Evolutionary conservation across 2,329 filamentous ascomycete species (phyloP), one percentile per base, ranked within the genome.

Genomic region (Aspergillus sp.): DNA sequence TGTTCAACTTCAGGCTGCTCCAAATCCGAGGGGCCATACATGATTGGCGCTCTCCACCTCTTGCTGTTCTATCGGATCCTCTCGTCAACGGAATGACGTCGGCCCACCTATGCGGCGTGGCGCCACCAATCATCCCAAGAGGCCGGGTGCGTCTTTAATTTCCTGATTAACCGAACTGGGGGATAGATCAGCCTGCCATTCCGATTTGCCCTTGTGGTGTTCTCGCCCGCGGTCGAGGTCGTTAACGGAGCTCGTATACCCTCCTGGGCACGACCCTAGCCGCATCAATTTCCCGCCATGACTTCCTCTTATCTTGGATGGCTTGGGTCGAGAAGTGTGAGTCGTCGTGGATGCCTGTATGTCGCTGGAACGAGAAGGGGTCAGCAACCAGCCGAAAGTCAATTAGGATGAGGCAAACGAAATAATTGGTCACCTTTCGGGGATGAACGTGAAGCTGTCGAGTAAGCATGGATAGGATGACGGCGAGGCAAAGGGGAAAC

Each of bases 51-150:
- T 19, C n/a, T 48, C 45, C 15, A 19, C 14, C 45, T 21, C 9
- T 9, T 27, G 35, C 21, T 41, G 47, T 45, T 51, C 40, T 56
- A 46, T 39, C 25, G 14, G 12, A 46, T 37, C 44, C 37, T 19
- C 44, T 9, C 25, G 25, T 47, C 23, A 19, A 33, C 56, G 41
- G 46, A n/a, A 55, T 55, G 56, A 57, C 52, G 53, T 52, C 41
- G 21, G 3, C 31, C 49, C 31, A 49, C 37, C 27, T 27, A 27
- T 19, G 21, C 21, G 19, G 46, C 39, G 27, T 33, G 21, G 44
- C 39, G 27, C 27, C 17, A 19, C 56, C 52, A 61, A 58, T 56
- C 31, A 53, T 23, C 19, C 43, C 21, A 47, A 31, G 9, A 14
- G 39, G 17, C 19, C 43, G 40, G 21, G 19, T 17, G n/a, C 27